Percentiles rank a stretch among this genome's conserved stretches.
phyloP scores from a whole-genome alignment of 1,284 basidiomycete species.

The Sanguinoderma infundibulare region DNA sequence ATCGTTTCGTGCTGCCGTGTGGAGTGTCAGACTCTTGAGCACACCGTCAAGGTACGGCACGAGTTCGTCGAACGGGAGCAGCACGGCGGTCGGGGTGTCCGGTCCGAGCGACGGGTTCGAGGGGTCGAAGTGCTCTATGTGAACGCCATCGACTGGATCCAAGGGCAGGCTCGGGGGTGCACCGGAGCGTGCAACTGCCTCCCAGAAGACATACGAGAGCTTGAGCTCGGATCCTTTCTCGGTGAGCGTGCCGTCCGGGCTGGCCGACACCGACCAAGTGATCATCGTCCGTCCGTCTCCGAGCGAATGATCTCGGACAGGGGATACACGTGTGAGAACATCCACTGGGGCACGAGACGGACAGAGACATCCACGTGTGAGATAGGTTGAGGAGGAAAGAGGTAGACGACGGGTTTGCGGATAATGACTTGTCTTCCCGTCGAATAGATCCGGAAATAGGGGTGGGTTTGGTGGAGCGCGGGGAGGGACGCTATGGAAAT shows the following conservation, averaged over 20 bases:
- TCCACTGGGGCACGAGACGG: slow-evolving; percentile 5
- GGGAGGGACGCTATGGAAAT: too few relatives aligned
- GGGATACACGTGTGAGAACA: slow-evolving; percentile 6
- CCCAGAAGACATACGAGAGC: slow-evolving; percentile 42
- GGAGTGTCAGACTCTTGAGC: slow-evolving; percentile 39
- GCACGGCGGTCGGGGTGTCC: slow-evolving; percentile 20
- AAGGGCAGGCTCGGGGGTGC: neutral
- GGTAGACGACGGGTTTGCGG: slow-evolving; percentile 6
- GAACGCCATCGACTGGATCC: neutral
- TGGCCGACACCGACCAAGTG: slow-evolving; percentile 34
- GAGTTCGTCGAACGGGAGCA: slow-evolving; percentile 34
- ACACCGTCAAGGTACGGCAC: slow-evolving; percentile 41
- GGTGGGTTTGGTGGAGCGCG: too few relatives aligned
- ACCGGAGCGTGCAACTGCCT: slow-evolving; percentile 21
- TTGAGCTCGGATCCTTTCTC: slow-evolving; percentile 28
- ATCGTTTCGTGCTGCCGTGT: slow-evolving; percentile 46
- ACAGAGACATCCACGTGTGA: neutral
- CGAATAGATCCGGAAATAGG: neutral
- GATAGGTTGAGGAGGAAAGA: neutral
- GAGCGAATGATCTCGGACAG: neutral
- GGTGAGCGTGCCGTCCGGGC: slow-evolving; percentile 30
- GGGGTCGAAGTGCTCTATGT: slow-evolving; percentile 13
- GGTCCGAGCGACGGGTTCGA: neutral
- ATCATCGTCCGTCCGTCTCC: slow-evolving; percentile 17
- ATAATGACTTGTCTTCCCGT: too few relatives aligned